phyloP scores from a whole-genome alignment of 352 stramenopile species.

The Thalassiosira sp. region DNA sequence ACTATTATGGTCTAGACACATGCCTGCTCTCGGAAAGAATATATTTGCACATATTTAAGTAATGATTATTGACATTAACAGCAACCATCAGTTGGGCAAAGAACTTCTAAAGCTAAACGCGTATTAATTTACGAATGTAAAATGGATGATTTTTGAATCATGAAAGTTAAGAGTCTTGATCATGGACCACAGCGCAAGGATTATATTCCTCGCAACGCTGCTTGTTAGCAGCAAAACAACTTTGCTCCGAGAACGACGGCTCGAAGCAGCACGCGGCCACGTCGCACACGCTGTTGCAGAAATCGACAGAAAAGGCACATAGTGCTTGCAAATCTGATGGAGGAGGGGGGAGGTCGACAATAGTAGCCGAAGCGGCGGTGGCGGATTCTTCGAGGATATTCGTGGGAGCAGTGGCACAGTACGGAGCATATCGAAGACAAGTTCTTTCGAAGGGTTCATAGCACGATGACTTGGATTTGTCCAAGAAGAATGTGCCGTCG shows the following conservation, averaged over 20 bases:
- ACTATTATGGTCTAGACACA: no score
- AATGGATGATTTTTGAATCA: neutral
- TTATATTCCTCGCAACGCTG: constrained; percentile 25
- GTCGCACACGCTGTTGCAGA: constrained; percentile 25
- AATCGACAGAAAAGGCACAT: constrained; percentile 16
- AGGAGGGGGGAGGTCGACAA: constrained; percentile 10
- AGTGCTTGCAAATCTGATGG: constrained; percentile 13
- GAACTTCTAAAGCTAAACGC: neutral
- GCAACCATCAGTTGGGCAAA: no score
- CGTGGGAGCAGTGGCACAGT: neutral
- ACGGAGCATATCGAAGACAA: constrained; percentile 12
- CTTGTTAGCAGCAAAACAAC: constrained; percentile 15
- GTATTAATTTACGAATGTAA: neutral
- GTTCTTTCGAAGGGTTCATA: neutral
- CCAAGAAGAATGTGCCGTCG: neutral
- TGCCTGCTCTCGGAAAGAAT: no score
- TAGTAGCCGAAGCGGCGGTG: neutral
- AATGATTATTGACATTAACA: no score
- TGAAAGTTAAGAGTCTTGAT: constrained; percentile 8
- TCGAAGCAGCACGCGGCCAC: constrained; percentile 31
- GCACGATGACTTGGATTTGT: constrained; percentile 4
- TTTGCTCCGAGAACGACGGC: constrained; percentile 3
- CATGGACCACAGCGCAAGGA: constrained; percentile 17
- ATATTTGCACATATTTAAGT: neutral
- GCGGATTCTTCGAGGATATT: neutral